Percentiles rank a stretch among this genome's conserved stretches.
Conservation (phyloP, 2,329 filamentous ascomycete species). For the Tricladium varicosporioides region DNA sequence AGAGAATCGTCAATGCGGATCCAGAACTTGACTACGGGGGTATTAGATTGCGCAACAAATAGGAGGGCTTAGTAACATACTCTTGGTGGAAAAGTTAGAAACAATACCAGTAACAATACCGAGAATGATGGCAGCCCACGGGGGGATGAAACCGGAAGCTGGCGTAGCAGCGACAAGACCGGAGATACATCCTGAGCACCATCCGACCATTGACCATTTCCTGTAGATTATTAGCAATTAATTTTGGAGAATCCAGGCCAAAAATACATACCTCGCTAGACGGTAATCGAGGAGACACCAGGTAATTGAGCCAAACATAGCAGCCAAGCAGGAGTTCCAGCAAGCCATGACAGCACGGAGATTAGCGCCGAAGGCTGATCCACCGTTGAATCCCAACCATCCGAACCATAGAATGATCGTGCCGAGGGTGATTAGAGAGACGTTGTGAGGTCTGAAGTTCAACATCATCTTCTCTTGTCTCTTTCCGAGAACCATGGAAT, state of each 20-base stretch:
- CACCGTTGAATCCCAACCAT: slow-evolving; percentile 98
- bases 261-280: slow-evolving; percentile 43
- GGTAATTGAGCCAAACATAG: slow-evolving; percentile 85
- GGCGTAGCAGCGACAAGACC: slow-evolving; percentile 70
- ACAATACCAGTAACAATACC: slow-evolving; percentile 63
- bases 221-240: slow-evolving; percentile 36
- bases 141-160: slow-evolving; percentile 65
- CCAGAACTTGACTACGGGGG: slow-evolving; percentile 39
- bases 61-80: slow-evolving; percentile 30
- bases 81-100: slow-evolving; percentile 68
- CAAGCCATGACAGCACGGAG: slow-evolving; percentile 92
- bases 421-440: slow-evolving; percentile 92
- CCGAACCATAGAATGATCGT: slow-evolving; percentile 97
- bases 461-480: slow-evolving; percentile 99
- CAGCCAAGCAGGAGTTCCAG: slow-evolving; percentile 85
- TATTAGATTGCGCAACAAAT: slow-evolving; percentile 11
- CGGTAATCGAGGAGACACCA: slow-evolving; percentile 97
- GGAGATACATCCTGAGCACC: slow-evolving; percentile 70
- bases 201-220: slow-evolving; percentile 85
- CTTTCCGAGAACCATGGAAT: slow-evolving; percentile 91
- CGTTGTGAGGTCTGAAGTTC: slow-evolving; percentile 99
- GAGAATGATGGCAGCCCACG: slow-evolving; percentile 66
- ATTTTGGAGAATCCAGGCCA: neutral
- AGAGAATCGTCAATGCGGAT: slow-evolving; percentile 68
- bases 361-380: slow-evolving; percentile 91